Evolutionary conservation across 345 rosid species (phyloP).

Genomic region (Bruguiera parviflora): DNA sequence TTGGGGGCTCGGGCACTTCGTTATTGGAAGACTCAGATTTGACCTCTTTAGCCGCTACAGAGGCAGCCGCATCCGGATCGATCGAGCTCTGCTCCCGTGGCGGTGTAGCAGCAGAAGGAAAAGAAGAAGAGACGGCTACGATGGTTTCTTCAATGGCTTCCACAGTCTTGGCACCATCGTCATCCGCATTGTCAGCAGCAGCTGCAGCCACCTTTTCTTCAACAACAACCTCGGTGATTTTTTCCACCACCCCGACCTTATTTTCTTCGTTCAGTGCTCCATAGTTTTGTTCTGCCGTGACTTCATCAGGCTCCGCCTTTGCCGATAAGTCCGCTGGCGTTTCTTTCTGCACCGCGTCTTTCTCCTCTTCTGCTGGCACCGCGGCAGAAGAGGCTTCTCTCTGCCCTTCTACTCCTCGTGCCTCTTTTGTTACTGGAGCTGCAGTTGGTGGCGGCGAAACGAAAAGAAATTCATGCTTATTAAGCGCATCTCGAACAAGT

Average conservation of each 20-base stretch:
- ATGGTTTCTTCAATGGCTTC: conserved; percentile 33
- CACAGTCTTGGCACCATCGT: conserved; percentile 28
- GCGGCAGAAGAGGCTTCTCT: background rate
- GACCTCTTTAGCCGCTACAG: background rate
- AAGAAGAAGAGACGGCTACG: conserved; percentile 22
- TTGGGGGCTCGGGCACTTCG: too few species aligned
- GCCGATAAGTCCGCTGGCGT: background rate
- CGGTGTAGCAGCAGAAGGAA: conserved; percentile 15
- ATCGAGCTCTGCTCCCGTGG: conserved; percentile 10
- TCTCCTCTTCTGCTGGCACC: conserved; percentile 5
- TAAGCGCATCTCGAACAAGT: conserved; percentile 30
- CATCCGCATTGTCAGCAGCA: conserved; percentile 15
- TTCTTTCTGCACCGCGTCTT: background rate
- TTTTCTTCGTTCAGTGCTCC: background rate
- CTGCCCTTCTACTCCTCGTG: conserved; percentile 2
- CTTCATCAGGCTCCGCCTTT: conserved; percentile 1
- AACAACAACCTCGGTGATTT: background rate
- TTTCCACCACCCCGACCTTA: background rate
- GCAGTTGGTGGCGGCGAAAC: background rate
- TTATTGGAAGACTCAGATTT: background rate
- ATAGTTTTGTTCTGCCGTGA: background rate
- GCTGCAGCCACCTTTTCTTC: conserved; percentile 2
- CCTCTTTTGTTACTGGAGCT: background rate
- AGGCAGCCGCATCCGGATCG: background rate
- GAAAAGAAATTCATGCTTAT: conserved; percentile 21